Percentiles rank a stretch among this genome's conserved stretches.
Evolutionary conservation across 768 basidiomycete species (phyloP).

Genomic region (Suillus sp.): DNA sequence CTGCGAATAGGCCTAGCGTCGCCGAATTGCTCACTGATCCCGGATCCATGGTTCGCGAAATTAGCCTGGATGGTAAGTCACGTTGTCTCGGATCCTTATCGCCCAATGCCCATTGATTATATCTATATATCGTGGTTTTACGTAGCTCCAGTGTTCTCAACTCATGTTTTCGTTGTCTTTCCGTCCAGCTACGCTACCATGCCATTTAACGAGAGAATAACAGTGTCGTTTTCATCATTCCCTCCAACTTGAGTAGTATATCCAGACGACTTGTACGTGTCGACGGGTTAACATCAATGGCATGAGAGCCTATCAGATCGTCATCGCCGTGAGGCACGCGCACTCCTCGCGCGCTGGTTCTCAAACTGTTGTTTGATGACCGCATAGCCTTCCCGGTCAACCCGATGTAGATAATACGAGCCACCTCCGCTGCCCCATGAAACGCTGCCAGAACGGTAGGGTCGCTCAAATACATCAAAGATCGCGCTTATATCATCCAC

Average conservation of each 20-base stretch:
- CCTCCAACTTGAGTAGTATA: background rate
- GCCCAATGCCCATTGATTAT: background rate
- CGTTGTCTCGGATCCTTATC: background rate
- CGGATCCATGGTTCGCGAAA: no score
- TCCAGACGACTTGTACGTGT: background rate
- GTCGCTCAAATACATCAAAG: constrained; percentile 70
- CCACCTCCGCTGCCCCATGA: constrained; percentile 80
- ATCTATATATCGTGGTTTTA: background rate
- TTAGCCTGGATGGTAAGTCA: no score
- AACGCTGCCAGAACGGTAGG: constrained; percentile 72
- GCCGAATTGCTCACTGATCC: no score
- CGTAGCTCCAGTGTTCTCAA: background rate
- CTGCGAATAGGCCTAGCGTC: no score
- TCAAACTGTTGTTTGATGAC: constrained; percentile 60
- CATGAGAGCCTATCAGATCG: background rate
- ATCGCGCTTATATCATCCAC: constrained; percentile 81
- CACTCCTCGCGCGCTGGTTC: constrained; percentile 39
- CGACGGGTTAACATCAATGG: background rate
- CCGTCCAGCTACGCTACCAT: background rate
- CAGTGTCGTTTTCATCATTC: background rate
- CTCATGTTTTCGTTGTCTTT: background rate
- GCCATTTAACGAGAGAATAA: background rate
- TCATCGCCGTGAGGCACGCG: constrained; percentile 27
- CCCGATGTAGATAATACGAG: constrained; percentile 73
- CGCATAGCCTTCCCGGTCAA: constrained; percentile 73